Percentiles rank a stretch among this genome's conserved stretches.
These are phyloP conservation scores for Penicillium daleae DNA, from an alignment of 495 filamentous ascomycete species.

Conservation along the genomic window DNA sequence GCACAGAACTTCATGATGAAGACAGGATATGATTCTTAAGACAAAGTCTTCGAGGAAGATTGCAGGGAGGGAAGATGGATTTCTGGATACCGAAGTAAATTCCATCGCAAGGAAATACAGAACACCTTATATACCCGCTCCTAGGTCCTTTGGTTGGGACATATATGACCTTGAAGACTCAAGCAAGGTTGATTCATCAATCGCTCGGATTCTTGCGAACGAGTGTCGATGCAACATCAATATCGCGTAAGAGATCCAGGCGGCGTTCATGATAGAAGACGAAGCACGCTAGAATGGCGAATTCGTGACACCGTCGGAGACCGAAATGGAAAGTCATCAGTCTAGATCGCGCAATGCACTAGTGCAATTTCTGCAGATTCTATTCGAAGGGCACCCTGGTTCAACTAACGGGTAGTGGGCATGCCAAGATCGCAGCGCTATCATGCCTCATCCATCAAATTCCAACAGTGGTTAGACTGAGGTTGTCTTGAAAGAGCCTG, in stretches of 20 bases:
- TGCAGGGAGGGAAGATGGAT: neutral
- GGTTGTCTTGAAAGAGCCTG: neutral
- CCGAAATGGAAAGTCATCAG: conserved; percentile 4
- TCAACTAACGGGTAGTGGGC: neutral
- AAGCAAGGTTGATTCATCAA: neutral
- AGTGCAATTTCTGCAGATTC: neutral
- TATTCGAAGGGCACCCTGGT: neutral
- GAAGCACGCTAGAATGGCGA: neutral
- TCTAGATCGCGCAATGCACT: conserved; percentile 3
- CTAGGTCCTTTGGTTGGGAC: no score
- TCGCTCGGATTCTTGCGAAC: neutral
- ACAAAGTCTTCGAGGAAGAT: neutral
- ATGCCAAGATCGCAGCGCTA: conserved; percentile 4
- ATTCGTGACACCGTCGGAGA: conserved; percentile 6
- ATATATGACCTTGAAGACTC: neutral
- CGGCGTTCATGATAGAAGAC: conserved; percentile 3
- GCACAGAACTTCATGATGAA: conserved; percentile 9
- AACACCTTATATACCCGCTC: neutral
- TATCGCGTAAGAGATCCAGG: neutral
- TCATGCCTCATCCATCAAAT: neutral
- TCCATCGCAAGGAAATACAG: no score
- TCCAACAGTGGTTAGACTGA: neutral
- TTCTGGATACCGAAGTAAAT: neutral
- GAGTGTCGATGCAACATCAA: conserved; percentile 1
- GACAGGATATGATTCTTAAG: neutral